A percentile compares a stretch with the other conserved stretches of the same genome.
Evolutionary conservation across 441 rosid genomes (phyloP).

Genomic region (Corymbia calophylla): DNA sequence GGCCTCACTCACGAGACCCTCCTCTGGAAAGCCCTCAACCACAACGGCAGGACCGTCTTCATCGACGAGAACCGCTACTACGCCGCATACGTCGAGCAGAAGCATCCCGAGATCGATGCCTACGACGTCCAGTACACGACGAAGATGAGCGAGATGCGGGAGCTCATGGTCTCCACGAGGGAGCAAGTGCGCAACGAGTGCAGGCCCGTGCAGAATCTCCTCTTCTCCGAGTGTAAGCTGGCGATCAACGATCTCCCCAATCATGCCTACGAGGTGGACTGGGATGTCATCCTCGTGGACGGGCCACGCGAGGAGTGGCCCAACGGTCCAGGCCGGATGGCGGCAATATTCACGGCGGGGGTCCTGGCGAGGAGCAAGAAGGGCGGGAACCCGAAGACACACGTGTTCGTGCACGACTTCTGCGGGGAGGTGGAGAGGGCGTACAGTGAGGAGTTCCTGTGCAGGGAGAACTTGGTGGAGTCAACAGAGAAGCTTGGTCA

Average conservation of each 20-base stretch:
- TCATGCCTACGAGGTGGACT: constrained; percentile 82
- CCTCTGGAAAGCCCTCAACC: constrained; percentile 85
- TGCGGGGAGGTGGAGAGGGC: constrained; percentile 7
- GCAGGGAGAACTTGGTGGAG: constrained; percentile 7
- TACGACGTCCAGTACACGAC: constrained; percentile 91
- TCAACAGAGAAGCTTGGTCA: constrained; percentile 3
- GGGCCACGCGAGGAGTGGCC: constrained; percentile 84
- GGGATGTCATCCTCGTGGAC: constrained; percentile 89
- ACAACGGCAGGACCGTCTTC: constrained; percentile 78
- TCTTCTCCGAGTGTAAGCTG: constrained; percentile 83
- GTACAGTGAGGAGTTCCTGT: constrained; percentile 8
- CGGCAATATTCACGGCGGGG: constrained; percentile 83
- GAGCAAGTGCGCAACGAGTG: constrained; percentile 64
- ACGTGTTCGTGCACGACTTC: constrained; percentile 22
- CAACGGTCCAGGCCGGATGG: constrained; percentile 73
- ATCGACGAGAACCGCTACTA: constrained; percentile 92
- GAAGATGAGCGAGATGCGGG: constrained; percentile 45
- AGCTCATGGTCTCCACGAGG: constrained; percentile 42
- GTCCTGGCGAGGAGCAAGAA: constrained; percentile 82
- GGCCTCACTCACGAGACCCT: constrained; percentile 88
- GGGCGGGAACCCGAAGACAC: constrained; percentile 73
- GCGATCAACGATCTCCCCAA: constrained; percentile 91
- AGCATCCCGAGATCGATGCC: constrained; percentile 79
- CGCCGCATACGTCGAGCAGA: constrained; percentile 78
- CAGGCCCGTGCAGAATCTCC: constrained; percentile 79